Conservation (phyloP, 176 grass and related monocot species). For the Rhynchospora tenuis region DNA sequence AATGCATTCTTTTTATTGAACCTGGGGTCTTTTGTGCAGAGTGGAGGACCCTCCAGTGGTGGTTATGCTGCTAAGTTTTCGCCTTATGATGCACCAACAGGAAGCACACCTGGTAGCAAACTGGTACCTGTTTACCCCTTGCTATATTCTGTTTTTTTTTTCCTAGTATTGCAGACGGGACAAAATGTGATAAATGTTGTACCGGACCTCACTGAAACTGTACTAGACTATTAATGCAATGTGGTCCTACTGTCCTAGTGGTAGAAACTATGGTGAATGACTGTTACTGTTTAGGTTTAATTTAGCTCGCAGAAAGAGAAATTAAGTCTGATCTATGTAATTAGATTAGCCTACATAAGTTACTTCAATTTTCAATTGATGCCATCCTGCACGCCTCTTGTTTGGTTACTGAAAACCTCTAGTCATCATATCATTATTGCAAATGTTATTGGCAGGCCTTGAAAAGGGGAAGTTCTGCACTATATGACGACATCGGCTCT, state of each 20-base stretch:
- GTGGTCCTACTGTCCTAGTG: not conserved
- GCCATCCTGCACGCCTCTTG: not conserved
- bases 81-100: conserved; percentile 1
- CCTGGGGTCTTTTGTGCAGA: conserved; percentile 4
- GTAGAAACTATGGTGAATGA: not conserved
- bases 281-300: not conserved
- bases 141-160: not conserved
- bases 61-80: conserved; percentile 12
- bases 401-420: not conserved
- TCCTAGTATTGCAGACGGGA: not conserved
- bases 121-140: conserved; percentile 8
- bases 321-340: not conserved
- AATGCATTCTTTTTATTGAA: not conserved
- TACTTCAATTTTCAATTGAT: not conserved
- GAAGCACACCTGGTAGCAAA: conserved; percentile 21
- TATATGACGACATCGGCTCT: conserved; percentile 58
- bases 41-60: conserved; percentile 10
- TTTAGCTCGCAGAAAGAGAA: not conserved
- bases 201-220: not conserved
- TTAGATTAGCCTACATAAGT: not conserved
- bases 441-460: conserved; percentile 42
- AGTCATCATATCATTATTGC: not conserved
- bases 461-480: conserved; percentile 51
- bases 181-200: not conserved
- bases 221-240: not conserved